Evolutionary conservation across 2,329 filamentous ascomycete species (phyloP), one percentile per base, ranked within the genome.

Genomic region (Microthyrium microscopicum): DNA sequence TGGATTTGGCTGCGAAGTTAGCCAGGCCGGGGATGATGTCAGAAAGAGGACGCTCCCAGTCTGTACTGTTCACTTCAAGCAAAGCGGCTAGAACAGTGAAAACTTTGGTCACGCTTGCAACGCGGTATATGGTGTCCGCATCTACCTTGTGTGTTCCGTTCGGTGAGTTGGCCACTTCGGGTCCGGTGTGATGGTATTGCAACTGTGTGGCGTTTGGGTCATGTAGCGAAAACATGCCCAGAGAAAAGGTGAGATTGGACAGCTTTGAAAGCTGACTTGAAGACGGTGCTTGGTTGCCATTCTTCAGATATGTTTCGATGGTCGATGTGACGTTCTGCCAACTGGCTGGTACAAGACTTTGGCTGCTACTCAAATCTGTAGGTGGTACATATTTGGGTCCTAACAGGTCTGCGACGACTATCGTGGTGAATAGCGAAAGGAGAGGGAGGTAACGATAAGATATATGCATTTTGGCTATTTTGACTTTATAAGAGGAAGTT

Each of bases 121-220:
- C 42, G 11, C 55, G 52, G 40, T 59, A 61, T 13, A 62, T 56
- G 24, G 51, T 55, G 36, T 61, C 44, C n/a, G 47, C 53, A 38
- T 60, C 51, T 3, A 60, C 50, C 17, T 47, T 50, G 4, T 49
- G 46, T 2, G 50, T 50, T 5, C 57, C 57, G 2, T 42, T 34
- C 1, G 44, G 39, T 3, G 43, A 41, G 21, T 48, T 47, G 3
- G 39, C 42, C n/a, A 55, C 43, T 29, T 55, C 48, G 5, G 49
- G 44, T 1, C 48, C 46, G 1, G 49, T 51, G 36, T 57, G 42
- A 35, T 58, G 50, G 40, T 52, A 53, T 39, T 57, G 54, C 13
- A 56, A 37, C 5, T 37, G 36, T 5, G 43, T 29, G 2, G 51
- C 52, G 4, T 41, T 39, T 2, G 43, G 22, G 34, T 59, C 56